Conservation (phyloP, 1,284 basidiomycete species). For the Mycosarcoma mackinlayi region DNA sequence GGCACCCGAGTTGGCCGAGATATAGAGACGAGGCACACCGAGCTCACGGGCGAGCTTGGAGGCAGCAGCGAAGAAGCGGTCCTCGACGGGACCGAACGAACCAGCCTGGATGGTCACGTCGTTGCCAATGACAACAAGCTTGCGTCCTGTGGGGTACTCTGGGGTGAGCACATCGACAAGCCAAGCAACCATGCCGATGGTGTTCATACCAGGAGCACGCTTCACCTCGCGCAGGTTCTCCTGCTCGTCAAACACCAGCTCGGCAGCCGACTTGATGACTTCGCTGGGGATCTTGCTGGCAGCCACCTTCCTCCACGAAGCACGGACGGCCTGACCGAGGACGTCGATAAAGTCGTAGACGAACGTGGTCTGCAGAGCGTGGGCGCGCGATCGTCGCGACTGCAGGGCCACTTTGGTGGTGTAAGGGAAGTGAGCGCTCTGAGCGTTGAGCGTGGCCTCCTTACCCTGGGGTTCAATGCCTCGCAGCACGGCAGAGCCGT, state of each 20-base stretch:
- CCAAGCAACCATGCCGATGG: conserved; percentile 98
- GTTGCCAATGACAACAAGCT: conserved; percentile 90
- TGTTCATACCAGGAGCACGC: conserved; percentile 91
- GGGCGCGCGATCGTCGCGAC: conserved; percentile 98
- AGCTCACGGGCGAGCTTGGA: conserved; percentile 89
- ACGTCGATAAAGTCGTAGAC: conserved; percentile 98
- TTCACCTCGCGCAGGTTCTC: conserved; percentile 88
- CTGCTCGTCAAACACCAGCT: conserved; percentile 83
- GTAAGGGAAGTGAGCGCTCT: conserved; percentile 74
- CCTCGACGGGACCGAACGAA: conserved; percentile 94
- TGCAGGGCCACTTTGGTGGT: conserved; percentile 98
- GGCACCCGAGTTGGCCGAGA: conserved; percentile 98
- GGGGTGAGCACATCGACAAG: conserved; percentile 92
- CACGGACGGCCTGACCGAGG: conserved; percentile 94
- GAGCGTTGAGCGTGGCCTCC: conserved; percentile 55
- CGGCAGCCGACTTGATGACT: conserved; percentile 71
- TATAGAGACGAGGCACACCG: conserved; percentile 92
- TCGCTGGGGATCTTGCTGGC: conserved; percentile 57
- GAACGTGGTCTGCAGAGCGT: conserved; percentile 97
- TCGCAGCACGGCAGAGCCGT: conserved; percentile 91
- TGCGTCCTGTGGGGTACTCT: conserved; percentile 89
- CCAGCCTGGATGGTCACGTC: conserved; percentile 99
- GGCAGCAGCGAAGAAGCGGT: conserved; percentile 94
- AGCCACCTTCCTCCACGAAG: conserved; percentile 86
- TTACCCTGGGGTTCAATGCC: conserved; percentile 70